Evolutionary conservation across 2,329 filamentous ascomycete species (phyloP).

Genomic region (Colletotrichum tanaceti): DNA sequence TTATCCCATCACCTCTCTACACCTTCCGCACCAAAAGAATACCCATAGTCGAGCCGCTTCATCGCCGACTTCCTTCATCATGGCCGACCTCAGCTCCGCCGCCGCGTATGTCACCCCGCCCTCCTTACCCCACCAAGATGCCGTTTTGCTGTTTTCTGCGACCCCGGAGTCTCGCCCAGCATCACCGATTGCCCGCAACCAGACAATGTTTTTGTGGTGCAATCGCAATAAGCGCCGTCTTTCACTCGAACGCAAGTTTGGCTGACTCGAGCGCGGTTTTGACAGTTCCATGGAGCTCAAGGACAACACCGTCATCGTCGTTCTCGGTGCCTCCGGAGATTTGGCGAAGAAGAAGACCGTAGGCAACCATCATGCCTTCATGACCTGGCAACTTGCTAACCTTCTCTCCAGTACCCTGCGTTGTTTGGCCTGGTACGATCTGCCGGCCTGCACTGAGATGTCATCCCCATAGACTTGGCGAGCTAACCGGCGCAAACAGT

Average conservation of each 20-base stretch:
- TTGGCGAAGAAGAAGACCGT: constrained; percentile 99
- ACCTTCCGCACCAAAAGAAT: constrained; percentile 4
- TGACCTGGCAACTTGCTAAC: constrained; percentile 45
- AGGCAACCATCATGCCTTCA: constrained; percentile 43
- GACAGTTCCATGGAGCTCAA: constrained; percentile 91
- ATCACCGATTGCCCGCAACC: constrained; percentile 11
- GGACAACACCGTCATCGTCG: constrained; percentile 96
- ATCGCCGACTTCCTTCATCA: constrained; percentile 36
- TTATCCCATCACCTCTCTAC: constrained; percentile 4
- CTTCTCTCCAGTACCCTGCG: constrained; percentile 80
- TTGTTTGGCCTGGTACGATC: constrained; percentile 93
- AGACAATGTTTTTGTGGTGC: constrained; percentile 1
- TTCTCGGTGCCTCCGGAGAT: constrained; percentile 96
- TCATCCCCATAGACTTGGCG: constrained; percentile 1
- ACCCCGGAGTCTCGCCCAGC: constrained; percentile 15
- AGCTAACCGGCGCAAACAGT: constrained; percentile 63
- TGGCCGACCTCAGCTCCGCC: constrained; percentile 42
- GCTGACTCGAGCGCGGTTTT: constrained; percentile 18
- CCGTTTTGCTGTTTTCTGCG: constrained; percentile 14
- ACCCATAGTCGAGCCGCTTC: constrained; percentile 23
- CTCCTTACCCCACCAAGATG: constrained; percentile 40
- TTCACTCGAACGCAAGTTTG: constrained; percentile 15
- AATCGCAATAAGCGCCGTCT: constrained; percentile 10
- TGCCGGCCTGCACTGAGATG: constrained; percentile 12
- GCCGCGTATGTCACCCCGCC: constrained; percentile 43